These are phyloP conservation scores for Nakazawaea siamensis DNA, from an alignment of 805 yeast species.

Conservation along the genomic window DNA sequence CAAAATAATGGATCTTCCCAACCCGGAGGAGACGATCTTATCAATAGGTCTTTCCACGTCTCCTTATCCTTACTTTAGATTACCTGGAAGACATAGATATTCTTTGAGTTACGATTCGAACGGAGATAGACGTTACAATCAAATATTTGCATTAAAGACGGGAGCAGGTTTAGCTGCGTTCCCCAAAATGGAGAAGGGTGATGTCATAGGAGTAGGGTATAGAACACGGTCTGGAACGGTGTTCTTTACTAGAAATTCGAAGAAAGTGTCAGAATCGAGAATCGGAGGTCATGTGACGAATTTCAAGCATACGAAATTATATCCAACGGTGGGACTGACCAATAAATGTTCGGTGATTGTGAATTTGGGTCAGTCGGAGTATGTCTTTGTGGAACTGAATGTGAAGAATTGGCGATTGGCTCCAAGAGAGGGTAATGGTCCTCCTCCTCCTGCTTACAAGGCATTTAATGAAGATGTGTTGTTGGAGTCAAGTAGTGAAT, in stretches of 20 bases:
- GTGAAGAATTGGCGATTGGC: constrained; percentile 95
- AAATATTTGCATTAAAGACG: constrained; percentile 47
- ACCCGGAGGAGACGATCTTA: constrained; percentile 44
- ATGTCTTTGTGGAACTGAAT: constrained; percentile 84
- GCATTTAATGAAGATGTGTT: constrained; percentile 71
- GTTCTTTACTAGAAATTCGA: constrained; percentile 92
- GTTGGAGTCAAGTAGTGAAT: constrained; percentile 49
- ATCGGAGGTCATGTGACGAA: constrained; percentile 74
- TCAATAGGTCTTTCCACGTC: constrained; percentile 76
- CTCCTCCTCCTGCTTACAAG: constrained; percentile 92
- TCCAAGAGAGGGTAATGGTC: constrained; percentile 78
- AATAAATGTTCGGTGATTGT: constrained; percentile 79
- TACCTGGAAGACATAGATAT: constrained; percentile 86
- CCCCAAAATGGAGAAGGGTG: constrained; percentile 69
- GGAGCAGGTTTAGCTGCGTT: constrained; percentile 39
- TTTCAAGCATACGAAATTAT: constrained; percentile 61
- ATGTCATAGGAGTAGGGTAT: constrained; percentile 89
- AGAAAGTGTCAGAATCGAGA: constrained; percentile 72
- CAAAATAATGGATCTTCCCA: constrained; percentile 66
- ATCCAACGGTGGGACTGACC: constrained; percentile 85
- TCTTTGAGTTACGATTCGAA: constrained; percentile 84
- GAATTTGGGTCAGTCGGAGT: constrained; percentile 84
- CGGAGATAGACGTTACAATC: constrained; percentile 74
- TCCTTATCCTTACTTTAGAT: constrained; percentile 89
- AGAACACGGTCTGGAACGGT: constrained; percentile 76